Base-by-base conservation (phyloP, 306 rosid genomes). In the Vachellia pachyceras region DNA sequence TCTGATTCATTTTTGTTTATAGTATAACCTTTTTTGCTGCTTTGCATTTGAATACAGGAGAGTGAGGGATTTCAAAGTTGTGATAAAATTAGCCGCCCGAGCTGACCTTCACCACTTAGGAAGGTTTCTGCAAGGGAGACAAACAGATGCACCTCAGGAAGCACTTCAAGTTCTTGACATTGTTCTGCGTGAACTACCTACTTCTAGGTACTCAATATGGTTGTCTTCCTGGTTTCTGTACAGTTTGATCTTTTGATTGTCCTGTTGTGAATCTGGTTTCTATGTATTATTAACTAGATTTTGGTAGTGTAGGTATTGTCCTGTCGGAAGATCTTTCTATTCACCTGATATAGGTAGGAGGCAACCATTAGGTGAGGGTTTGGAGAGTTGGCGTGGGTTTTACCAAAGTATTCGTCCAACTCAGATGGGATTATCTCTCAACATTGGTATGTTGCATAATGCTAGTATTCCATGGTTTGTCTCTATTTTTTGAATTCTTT, bases 381-480 rank as follows among this genome's bases (percentile, higher is more conserved):
- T 96, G 88, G 98, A 96, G 82, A 96, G 99, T 49, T 96, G 99
- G 99, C 94, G 99, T 2, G 99, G 99, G 3, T 96, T 96, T 76
- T 96, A 96, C 79, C 99, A 96, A 70, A 96, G 99, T 75, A 96
- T 96, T 65, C 97, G 99, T 5, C 99, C 98, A 18, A 96, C 99
- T 7, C 99, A 96, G 82, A 96, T 96, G 99, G 98, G 99, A 3
- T 77, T 96, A 12, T 94, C 99, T 0, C 87, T 96, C 9, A 96
- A 96, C 50, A 96, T 96, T 77, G 99, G 99, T 96, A 77, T 1
- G 66, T 14, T 6, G 6, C 7, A 1, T 40, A 10, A 22, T 65
- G 10, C 12, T 60, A 5, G 3, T 61, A 40, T 39, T 69, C 22
- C 45, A 36, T 65, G n/a, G 17, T 40, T 9, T 10, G 50, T 25